A percentile compares a stretch with the other conserved stretches of the same genome.
Evolutionary conservation across 345 rosid genomes (phyloP).

Genomic region (Hibiscus tridactylites): DNA sequence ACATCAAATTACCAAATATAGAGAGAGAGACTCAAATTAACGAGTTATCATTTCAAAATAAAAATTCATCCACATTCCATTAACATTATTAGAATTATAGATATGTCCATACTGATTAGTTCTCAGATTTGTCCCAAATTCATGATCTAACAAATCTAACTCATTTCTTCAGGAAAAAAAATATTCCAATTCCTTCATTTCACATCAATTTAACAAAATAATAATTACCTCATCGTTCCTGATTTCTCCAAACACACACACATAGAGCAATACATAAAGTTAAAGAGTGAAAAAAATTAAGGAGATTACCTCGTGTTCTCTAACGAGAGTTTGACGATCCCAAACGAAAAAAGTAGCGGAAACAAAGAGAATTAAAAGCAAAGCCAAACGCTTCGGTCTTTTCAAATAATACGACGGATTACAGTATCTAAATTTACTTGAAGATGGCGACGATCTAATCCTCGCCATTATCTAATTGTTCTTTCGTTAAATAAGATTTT

Average conservation of each 20-base stretch:
- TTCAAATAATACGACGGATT: no score
- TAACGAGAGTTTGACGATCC: constrained; percentile 66
- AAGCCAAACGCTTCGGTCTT: no score
- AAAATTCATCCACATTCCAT: not conserved
- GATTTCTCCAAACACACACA: no score
- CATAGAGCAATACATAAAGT: not conserved
- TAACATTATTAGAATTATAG: not conserved
- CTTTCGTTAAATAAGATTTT: not conserved
- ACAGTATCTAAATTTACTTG: no score
- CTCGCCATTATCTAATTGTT: constrained; percentile 13
- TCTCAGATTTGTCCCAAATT: not conserved
- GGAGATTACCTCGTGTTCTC: constrained; percentile 44
- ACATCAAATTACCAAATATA: not conserved
- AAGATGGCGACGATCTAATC: constrained; percentile 38
- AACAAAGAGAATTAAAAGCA: no score
- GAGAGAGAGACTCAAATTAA: not conserved
- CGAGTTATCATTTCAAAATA: not conserved
- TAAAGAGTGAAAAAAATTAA: not conserved
- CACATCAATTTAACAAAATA: not conserved
- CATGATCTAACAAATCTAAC: not conserved
- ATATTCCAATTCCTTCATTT: not conserved
- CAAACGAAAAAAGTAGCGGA: no score
- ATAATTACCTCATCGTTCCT: no score
- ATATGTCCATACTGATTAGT: not conserved
- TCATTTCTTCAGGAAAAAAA: not conserved